Conservation (phyloP, 2,329 filamentous ascomycete genomes). For the Cytospora piceicola region DNA sequence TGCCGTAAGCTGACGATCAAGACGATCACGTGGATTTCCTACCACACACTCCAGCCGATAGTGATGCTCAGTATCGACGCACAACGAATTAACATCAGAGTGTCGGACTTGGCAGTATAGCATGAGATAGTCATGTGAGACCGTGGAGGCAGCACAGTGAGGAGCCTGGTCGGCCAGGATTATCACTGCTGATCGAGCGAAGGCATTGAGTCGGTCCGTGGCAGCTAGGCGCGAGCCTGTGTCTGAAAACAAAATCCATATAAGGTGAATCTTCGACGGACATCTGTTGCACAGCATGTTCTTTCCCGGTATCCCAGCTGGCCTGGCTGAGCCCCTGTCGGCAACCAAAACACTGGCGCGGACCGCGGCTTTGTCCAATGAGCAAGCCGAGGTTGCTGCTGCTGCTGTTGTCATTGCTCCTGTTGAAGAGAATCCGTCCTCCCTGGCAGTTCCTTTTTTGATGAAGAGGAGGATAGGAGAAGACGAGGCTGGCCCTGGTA, state of each 20-base stretch:
- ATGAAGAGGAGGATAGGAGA: conserved; percentile 1
- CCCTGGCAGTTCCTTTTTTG: conserved; percentile 3
- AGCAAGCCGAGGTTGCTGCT: not conserved
- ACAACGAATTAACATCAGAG: not conserved
- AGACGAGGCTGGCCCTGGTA: conserved; percentile 7
- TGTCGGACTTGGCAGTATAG: not conserved
- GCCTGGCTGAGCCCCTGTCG: conserved; percentile 21
- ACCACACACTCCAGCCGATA: not conserved
- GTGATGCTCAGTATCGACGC: not conserved
- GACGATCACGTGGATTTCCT: not conserved
- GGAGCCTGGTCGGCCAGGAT: not conserved
- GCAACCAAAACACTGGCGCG: conserved; percentile 28
- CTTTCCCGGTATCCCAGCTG: not conserved
- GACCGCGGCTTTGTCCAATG: conserved; percentile 16
- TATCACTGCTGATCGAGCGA: not conserved
- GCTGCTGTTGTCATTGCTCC: too few species aligned
- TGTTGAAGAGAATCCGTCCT: conserved; percentile 7
- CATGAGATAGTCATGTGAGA: not conserved
- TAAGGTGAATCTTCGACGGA: conserved; percentile 3
- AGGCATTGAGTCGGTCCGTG: not conserved
- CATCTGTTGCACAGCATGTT: conserved; percentile 15
- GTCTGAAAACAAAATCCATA: not conserved
- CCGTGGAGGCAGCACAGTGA: not conserved
- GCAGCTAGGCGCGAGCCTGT: not conserved
- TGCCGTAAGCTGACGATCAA: not conserved